Conservation (phyloP, 2,329 filamentous ascomycete species). For the Mollisiaceae sp. region DNA sequence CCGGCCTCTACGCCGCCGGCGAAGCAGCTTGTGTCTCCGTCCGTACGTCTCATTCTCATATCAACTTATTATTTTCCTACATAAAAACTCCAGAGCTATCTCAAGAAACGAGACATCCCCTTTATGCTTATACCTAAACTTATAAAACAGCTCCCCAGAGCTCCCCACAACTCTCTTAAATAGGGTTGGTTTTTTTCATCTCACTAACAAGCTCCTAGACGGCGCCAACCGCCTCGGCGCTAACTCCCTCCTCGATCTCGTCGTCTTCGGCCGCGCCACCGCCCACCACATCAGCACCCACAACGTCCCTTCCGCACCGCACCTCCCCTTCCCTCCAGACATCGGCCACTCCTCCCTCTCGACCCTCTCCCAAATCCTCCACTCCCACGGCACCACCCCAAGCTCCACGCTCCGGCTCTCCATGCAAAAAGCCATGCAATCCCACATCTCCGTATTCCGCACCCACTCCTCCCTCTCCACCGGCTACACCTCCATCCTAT, state of each 20-base stretch:
- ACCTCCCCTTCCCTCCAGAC: slow-evolving; percentile 86
- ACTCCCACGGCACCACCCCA: slow-evolving; percentile 45
- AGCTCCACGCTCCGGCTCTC: slow-evolving; percentile 38
- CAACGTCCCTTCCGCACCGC: slow-evolving; percentile 48
- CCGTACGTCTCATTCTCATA: too few species aligned
- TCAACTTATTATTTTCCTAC: too few species aligned
- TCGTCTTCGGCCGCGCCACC: slow-evolving; percentile 63
- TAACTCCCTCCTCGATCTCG: slow-evolving; percentile 54
- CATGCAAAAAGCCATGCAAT: slow-evolving; percentile 54
- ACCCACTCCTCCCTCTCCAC: slow-evolving; percentile 80
- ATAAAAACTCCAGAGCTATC: too few species aligned
- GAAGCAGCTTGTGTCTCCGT: slow-evolving; percentile 55
- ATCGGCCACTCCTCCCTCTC: too few species aligned
- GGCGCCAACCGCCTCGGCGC: slow-evolving; percentile 54
- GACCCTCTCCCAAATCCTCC: slow-evolving; percentile 43
- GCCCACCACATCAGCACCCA: slow-evolving; percentile 88
- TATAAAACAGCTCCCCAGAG: too few species aligned
- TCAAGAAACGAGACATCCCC: too few species aligned
- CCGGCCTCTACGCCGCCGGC: slow-evolving; percentile 53
- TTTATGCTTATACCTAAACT: too few species aligned
- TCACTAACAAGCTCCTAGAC: too few species aligned
- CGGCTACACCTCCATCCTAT: slow-evolving; percentile 77
- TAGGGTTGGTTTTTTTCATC: too few species aligned
- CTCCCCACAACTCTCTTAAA: too few species aligned
- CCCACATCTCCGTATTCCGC: slow-evolving; percentile 52